Base-by-base conservation (phyloP, 1,284 basidiomycete genomes). In the Mycena citricolor region DNA sequence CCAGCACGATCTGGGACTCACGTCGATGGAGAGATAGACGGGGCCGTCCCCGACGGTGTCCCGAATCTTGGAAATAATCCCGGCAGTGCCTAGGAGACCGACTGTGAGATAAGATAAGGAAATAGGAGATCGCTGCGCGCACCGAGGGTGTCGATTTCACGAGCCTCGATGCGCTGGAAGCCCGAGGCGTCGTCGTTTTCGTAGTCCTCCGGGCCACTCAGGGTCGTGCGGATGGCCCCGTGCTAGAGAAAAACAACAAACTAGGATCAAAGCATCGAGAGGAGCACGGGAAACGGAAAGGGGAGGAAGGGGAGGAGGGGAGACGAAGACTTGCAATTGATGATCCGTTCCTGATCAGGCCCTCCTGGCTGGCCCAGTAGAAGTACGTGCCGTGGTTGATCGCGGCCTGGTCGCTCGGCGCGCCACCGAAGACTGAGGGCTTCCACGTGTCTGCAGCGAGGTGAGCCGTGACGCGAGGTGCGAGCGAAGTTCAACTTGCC, bases 371-470 rank as follows among this genome's bases (percentile, higher is more conserved):
- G 1, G 83, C 83, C 33, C 77, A 56, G 58, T 73, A 70, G 61
- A 84, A 84, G 65, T 81, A 83, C 26, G 79, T 77, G 13, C 81
- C 81, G 51, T 83, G 80, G 1, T 73, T 83, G 48, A 82, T 66
- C 25, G 66, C 69, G 13, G 74, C 73, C 54, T 79, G 76, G 51
- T 88, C 87, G 54, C 68, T 74, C 49, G 82, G 83, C 2, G 81
- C 78, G 5, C 82, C 83, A 16, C 83, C 82, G 57, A 86, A 86
- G 10, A 83, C 77, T 25, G 73, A 68, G 19, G 84, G 84, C 54
- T 82, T 85, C 84, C 83, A 86, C 5, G 87, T 84, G 56, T 84
- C 83, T 68, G n/a, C n/a, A n/a, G n/a, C n/a, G n/a, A n/a, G n/a
- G n/a, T n/a, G n/a, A n/a, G n/a, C n/a, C n/a, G n/a, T n/a, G n/a